Percentiles rank a stretch among this genome's conserved stretches.
phyloP scores from a whole-genome alignment of 2,329 filamentous ascomycete genomes.

The Diaporthe citriasiana region DNA sequence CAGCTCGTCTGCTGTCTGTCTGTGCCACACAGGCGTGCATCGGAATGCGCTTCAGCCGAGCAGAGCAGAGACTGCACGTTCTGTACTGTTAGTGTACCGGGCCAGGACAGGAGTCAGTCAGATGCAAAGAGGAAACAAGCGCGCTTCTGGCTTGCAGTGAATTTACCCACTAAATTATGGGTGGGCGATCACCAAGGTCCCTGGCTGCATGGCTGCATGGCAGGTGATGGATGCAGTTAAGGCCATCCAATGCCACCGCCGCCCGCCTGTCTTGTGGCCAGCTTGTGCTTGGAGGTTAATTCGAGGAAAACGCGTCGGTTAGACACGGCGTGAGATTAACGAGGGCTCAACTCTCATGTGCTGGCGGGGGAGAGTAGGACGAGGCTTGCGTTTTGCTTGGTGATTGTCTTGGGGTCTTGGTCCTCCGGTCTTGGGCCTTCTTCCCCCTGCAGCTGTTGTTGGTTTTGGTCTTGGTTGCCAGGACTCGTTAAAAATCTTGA shows the following conservation, averaged over 20 bases:
- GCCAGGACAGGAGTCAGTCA: slow-evolving; percentile 3
- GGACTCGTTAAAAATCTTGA: background rate
- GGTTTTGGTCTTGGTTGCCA: background rate
- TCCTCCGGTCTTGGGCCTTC: background rate
- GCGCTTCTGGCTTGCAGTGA: slow-evolving; percentile 1
- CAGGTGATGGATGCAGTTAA: slow-evolving; percentile 34
- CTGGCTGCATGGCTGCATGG: slow-evolving; percentile 18
- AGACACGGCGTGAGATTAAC: slow-evolving; percentile 16
- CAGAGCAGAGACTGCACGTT: background rate
- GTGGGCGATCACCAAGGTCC: slow-evolving; percentile 22
- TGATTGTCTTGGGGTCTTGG: slow-evolving; percentile 7
- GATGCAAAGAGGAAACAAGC: slow-evolving; percentile 5
- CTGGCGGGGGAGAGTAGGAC: slow-evolving; percentile 17
- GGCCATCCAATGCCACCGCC: slow-evolving; percentile 15
- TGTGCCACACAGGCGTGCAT: background rate
- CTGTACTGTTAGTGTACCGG: background rate
- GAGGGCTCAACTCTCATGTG: slow-evolving; percentile 10
- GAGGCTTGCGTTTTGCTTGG: slow-evolving; percentile 25
- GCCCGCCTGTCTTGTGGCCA: slow-evolving; percentile 28
- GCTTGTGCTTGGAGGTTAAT: slow-evolving; percentile 2
- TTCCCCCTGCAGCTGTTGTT: background rate
- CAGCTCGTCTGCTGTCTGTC: background rate
- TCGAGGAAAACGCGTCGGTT: background rate
- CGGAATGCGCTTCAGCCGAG: slow-evolving; percentile 26
- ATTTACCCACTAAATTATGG: slow-evolving; percentile 27